Evolutionary conservation across 73 alveolate species (phyloP).

Genomic region (Paramecium biaurelia): DNA sequence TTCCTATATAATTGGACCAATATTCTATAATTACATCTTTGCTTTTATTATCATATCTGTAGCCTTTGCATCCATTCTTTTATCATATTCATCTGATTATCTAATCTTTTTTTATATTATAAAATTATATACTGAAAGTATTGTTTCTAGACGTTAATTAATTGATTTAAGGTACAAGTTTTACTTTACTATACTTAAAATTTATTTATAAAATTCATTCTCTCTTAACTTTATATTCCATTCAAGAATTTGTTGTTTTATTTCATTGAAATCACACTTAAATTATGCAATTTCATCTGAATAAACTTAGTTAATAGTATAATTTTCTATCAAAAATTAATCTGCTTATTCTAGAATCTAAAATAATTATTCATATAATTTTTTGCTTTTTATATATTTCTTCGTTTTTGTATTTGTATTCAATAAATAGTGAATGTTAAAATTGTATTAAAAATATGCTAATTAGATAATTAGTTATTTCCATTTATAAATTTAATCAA

Average conservation of each 20-base stretch:
- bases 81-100: not conserved
- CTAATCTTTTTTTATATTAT: not conserved
- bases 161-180: not conserved
- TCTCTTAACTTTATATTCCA: conserved; percentile 41
- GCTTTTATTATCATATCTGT: not conserved
- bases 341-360: not conserved
- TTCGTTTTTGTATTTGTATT: not conserved
- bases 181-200: not conserved
- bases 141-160: not conserved
- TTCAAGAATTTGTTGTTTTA: not conserved
- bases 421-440: not conserved
- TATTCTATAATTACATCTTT: not conserved
- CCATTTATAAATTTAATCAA: not conserved
- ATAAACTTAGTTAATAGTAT: not conserved
- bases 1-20: too few relatives aligned
- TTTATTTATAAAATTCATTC: not conserved
- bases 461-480: not conserved
- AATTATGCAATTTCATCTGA: not conserved
- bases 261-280: not conserved
- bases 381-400: conserved; percentile 6
- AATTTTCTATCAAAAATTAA: not conserved
- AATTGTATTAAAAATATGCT: not conserved
- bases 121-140: not conserved
- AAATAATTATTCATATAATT: not conserved
- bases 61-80: not conserved